Evolutionary conservation across 352 stramenopile species (phyloP), one percentile per base, ranked within the genome.

Genomic region (Elongisporangium anandrum): DNA sequence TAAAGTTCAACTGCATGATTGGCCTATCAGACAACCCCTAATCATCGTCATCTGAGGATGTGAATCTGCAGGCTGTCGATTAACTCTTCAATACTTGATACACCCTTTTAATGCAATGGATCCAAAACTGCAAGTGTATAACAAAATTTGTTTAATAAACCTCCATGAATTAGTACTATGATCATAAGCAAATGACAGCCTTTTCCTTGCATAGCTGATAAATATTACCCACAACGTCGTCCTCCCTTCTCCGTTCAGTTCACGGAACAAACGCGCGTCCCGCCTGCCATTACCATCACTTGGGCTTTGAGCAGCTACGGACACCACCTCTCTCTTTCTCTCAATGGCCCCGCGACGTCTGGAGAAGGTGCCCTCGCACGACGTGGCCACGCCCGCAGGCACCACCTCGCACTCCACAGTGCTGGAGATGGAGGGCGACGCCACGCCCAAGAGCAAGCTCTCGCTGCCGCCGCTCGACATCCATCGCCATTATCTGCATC

Each of bases 391-490:
- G 52, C 54, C 60, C 7, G 61, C 50, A 2, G 62, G 62, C 10
- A 54, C 48, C 13, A 21, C 55, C 47, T 58, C 64, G 17, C 56
- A 63, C 41, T 63, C 52, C 60, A 64, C 56, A 15, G 56, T 59
- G 41, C 56, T 71, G 34, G 51, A 67, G 23, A 65, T 66, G 60
- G 54, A 50, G 19, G 58, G 51, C 53, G 62, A 76, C 23, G 52
- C 24, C 23, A 15, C 24, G 52, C 52, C 24, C 15, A 45, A 10
- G 23, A 22, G 53, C 21, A 47, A 66, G 52, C 59, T 56, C 15
- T 52, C 67, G 34, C 56, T 70, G 26, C 68, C 69, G 29, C 54
- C 65, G 38, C 57, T 77, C 24, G 70, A 50, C 63, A 78, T 72
- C 61, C 50, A 17, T 22, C 51, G 58, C n/a, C 38, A 59, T 51